These are phyloP conservation scores for Bassia scoparia DNA, from an alignment of 148 eudicot genomes.

Conservation along the genomic window DNA sequence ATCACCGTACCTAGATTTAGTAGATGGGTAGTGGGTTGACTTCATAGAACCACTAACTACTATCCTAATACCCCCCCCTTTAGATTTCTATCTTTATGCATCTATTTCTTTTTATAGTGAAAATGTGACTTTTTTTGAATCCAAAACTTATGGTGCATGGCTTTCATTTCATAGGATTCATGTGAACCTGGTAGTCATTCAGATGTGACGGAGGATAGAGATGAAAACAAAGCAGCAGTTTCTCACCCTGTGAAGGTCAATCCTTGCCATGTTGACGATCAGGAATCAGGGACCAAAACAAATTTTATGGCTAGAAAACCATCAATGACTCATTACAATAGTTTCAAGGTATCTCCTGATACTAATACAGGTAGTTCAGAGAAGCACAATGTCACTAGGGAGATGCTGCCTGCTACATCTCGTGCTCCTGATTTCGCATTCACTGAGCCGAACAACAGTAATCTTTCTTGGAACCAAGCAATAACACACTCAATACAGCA, in stretches of 20 bases:
- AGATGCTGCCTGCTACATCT: constrained; percentile 26
- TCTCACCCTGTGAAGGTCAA: constrained; percentile 19
- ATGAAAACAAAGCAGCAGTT: constrained; percentile 45
- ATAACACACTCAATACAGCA: constrained; percentile 17
- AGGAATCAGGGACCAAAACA: constrained; percentile 27
- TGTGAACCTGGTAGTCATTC: constrained; percentile 80
- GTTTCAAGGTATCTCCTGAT: constrained; percentile 30
- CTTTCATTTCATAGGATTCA: constrained; percentile 51
- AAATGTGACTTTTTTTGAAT: background rate
- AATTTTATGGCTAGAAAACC: constrained; percentile 16
- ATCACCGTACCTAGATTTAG: no score
- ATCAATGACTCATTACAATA: constrained; percentile 26
- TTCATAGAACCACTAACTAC: background rate
- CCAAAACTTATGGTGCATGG: background rate
- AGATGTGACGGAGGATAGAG: constrained; percentile 75
- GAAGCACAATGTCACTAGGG: constrained; percentile 17
- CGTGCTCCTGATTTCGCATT: constrained; percentile 38
- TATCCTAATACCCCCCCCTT: background rate
- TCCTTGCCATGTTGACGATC: constrained; percentile 28
- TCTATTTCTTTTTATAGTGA: background rate
- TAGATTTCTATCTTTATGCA: background rate
- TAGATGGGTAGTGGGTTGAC: background rate
- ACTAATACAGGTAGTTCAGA: constrained; percentile 23
- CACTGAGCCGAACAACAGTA: constrained; percentile 19
- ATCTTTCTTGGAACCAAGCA: constrained; percentile 15